phyloP scores from a whole-genome alignment of 768 basidiomycete genomes.

The Leccinum subgranulosum region DNA sequence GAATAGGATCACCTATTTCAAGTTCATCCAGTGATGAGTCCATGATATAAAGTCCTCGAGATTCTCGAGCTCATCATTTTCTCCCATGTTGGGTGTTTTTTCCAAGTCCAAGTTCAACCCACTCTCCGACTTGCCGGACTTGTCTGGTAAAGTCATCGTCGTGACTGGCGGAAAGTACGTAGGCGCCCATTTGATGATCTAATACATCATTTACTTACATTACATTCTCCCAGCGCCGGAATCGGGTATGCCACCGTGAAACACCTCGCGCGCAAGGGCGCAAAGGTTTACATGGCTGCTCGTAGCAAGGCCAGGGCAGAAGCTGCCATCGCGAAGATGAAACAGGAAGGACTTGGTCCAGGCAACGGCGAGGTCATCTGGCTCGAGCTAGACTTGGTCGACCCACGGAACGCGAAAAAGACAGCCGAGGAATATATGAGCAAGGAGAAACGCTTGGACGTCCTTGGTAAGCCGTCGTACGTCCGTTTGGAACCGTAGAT shows the following conservation, averaged over 20 bases:
- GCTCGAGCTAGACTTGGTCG: conserved; percentile 50
- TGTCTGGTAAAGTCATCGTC: conserved; percentile 41
- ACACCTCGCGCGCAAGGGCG: conserved; percentile 50
- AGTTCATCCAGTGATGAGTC: too few species aligned
- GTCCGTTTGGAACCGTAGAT: background rate
- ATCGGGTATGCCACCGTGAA: conserved; percentile 51
- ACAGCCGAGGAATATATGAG: conserved; percentile 48
- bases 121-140: conserved; percentile 34
- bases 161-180: conserved; percentile 57
- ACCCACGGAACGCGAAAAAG: conserved; percentile 45
- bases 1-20: too few species aligned
- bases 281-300: conserved; percentile 58
- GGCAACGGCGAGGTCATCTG: conserved; percentile 47
- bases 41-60: too few species aligned
- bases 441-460: conserved; percentile 52
- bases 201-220: background rate
- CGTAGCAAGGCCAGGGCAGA: conserved; percentile 45
- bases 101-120: conserved; percentile 32
- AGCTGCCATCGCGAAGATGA: conserved; percentile 46
- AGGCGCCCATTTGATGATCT: too few species aligned
- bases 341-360: conserved; percentile 40
- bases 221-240: conserved; percentile 34
- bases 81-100: conserved; percentile 18
- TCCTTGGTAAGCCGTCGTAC: conserved; percentile 39
- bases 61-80: background rate